Evolutionary conservation across 108 stramenopile species (phyloP), one percentile per base, ranked within the genome.

Genomic region (Seminavis robusta): DNA sequence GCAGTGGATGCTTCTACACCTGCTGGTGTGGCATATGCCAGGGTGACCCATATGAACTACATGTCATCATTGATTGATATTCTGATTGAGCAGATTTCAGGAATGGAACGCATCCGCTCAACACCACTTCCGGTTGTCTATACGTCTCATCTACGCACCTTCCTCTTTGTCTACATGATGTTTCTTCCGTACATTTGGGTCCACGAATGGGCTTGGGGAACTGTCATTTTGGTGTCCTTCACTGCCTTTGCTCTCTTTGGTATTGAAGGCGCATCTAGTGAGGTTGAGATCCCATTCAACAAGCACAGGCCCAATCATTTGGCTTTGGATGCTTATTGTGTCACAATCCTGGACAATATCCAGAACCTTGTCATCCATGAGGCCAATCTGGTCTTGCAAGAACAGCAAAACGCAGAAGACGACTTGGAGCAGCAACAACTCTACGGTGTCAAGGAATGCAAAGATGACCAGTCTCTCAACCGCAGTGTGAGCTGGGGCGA

Each of bases 101-200:
- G 73, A 11, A 71, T 83, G 77, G 90, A 92, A 52, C 71, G 90
- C 9, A 88, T 92, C 41, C 53, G 59, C 17, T 53, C 49, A 1
- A 86, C 90, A 2, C 90, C 90, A 2, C 61, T 92, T 26, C 90
- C 90, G 21, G 53, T 86, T 51, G 80, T 74, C 0, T 88, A 88
- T 47, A 78, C 76, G 0, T 59, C 79, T 20, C 86, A 88, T 57
- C 47, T 92, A 10, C 69, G 90, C 20, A 77, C 84, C 0, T 84
- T 77, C 63, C 60, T 92, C 5, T 16, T 86, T 16, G 8, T 88
- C 1, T 83, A 78, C 47, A 49, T 92, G 44, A 39, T 79, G 2
- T 46, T 44, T 25, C 39, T 63, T 29, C 70, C 68, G 0, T 67
- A 56, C 25, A 10, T 70, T 10, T 71, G 53, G 48, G 60, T 43